Evolutionary conservation across 2,329 filamentous ascomycete species (phyloP).

Genomic region (Dothiorella sarmentorum): DNA sequence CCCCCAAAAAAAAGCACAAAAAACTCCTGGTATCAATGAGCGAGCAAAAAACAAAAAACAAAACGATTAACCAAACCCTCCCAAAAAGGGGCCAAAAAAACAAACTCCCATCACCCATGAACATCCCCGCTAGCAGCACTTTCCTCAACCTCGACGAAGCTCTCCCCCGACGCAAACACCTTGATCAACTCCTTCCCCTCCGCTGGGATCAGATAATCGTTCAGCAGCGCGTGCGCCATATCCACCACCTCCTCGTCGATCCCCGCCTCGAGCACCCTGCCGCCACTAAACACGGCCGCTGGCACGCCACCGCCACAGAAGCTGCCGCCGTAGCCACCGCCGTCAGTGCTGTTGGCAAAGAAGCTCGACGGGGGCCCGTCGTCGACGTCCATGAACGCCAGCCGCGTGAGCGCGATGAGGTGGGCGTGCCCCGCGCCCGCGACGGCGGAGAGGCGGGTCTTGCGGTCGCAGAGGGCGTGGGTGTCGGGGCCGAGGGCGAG

Average conservation of each 20-base stretch:
- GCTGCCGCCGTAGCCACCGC: neutral
- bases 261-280: conserved; percentile 70
- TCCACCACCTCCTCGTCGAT: conserved; percentile 76
- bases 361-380: too few species aligned
- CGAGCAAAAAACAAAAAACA: too few species aligned
- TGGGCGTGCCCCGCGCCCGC: conserved; percentile 78
- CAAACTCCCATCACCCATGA: too few species aligned
- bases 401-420: conserved; percentile 70
- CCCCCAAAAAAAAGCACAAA: too few species aligned
- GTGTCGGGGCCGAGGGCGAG: conserved; percentile 59
- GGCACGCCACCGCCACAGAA: neutral
- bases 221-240: conserved; percentile 76
- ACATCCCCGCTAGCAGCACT: too few species aligned
- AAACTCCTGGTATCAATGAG: too few species aligned
- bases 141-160: neutral
- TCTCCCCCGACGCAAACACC: conserved; percentile 41
- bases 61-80: too few species aligned
- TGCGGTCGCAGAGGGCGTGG: conserved; percentile 55
- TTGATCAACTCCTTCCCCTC: conserved; percentile 60
- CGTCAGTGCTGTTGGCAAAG: neutral
- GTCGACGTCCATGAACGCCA: conserved; percentile 71
- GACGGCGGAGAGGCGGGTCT: conserved; percentile 66
- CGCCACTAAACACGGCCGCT: conserved; percentile 28
- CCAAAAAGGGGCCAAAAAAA: too few species aligned
- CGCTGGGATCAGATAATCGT: conserved; percentile 76